These are phyloP conservation scores for Eutreptiella sp. DNA, from an alignment of 208 protist species.

Conservation along the genomic window DNA sequence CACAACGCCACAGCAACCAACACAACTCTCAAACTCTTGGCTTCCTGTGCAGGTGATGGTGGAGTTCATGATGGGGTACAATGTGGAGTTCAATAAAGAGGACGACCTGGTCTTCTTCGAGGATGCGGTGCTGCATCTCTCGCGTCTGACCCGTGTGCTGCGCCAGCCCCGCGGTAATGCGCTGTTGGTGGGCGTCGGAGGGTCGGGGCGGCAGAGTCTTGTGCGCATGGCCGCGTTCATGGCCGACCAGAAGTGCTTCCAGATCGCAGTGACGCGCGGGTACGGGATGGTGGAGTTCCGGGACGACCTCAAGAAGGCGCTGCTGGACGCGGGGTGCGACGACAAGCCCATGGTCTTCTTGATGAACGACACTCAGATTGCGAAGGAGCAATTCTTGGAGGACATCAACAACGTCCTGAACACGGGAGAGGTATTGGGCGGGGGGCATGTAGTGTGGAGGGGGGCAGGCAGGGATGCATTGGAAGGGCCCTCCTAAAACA, in stretches of 20 bases:
- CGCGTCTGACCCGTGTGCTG: conserved; percentile 59
- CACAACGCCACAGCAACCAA: no score
- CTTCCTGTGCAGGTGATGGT: no score
- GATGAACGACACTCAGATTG: conserved; percentile 57
- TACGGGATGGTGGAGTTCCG: conserved; percentile 51
- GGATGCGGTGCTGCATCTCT: conserved; percentile 62
- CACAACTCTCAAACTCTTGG: no score
- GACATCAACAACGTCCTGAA: conserved; percentile 72
- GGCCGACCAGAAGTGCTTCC: conserved; percentile 36
- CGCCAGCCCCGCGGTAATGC: conserved; percentile 65
- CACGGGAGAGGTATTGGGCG: conserved; percentile 58
- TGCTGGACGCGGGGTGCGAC: conserved; percentile 32
- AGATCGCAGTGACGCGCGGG: conserved; percentile 37
- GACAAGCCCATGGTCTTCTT: conserved; percentile 54
- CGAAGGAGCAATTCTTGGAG: conserved; percentile 54
- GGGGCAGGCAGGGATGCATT: no score
- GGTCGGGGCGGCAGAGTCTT: conserved; percentile 62
- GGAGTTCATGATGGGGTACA: conserved; percentile 59
- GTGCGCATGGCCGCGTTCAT: conserved; percentile 50
- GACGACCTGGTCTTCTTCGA: conserved; percentile 72
- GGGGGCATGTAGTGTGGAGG: no score
- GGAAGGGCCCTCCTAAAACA: no score
- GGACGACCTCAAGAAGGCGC: conserved; percentile 53
- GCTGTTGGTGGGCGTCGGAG: conserved; percentile 67
- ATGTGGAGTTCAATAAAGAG: conserved; percentile 37